A percentile compares a stretch with the other conserved stretches of the same genome.
Conservation (phyloP, 495 filamentous ascomycete species). For the Margaritispora aquatica region DNA sequence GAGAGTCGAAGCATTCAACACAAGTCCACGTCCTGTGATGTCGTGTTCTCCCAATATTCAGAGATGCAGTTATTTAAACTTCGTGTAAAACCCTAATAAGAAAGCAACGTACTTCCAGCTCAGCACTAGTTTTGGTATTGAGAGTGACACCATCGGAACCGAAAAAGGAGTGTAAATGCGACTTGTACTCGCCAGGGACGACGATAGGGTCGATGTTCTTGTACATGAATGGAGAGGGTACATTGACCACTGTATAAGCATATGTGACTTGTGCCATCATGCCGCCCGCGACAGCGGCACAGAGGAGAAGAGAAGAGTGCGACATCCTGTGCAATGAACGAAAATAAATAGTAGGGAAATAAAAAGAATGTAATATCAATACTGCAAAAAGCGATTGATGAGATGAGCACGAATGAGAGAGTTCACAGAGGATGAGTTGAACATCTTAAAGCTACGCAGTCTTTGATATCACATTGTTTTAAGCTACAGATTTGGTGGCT, state of each 20-base stretch:
- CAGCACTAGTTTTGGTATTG: slow-evolving; percentile 20
- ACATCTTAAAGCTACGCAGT: neutral
- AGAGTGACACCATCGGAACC: slow-evolving; percentile 27
- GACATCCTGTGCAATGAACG: neutral
- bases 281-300: neutral
- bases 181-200: slow-evolving; percentile 26
- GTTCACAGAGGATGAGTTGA: too few species aligned
- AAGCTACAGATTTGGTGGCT: neutral
- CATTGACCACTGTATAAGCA: slow-evolving; percentile 24
- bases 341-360: neutral
- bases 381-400: neutral
- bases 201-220: slow-evolving; percentile 32
- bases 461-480: neutral
- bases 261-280: neutral
- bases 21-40: too few species aligned
- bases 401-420: neutral
- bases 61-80: too few species aligned
- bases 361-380: neutral
- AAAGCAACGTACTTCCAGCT: too few species aligned
- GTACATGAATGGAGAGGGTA: slow-evolving; percentile 25
- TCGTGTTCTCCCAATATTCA: too few species aligned
- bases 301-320: neutral
- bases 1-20: too few species aligned
- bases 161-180: slow-evolving; percentile 28
- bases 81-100: too few species aligned